These are phyloP conservation scores for Citeromyces nyonsensis DNA, from an alignment of 805 yeast species.

Conservation along the genomic window DNA sequence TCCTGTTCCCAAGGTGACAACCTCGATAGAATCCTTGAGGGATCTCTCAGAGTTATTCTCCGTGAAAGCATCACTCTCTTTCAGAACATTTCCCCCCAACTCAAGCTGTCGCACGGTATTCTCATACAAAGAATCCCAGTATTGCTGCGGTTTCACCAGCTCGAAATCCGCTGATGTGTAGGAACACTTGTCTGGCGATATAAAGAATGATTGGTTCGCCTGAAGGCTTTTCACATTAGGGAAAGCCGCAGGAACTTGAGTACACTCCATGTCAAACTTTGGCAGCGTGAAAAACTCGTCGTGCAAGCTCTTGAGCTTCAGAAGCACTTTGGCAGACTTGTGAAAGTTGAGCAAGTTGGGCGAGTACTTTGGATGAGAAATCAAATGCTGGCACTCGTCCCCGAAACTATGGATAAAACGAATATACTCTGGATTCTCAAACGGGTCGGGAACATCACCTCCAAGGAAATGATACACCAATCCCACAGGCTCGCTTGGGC, in stretches of 20 bases:
- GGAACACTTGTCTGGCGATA: too few relatives aligned
- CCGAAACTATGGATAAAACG: slow-evolving; percentile 42
- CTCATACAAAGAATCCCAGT: too few relatives aligned
- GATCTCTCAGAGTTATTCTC: slow-evolving; percentile 6
- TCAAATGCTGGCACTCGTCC: slow-evolving; percentile 33
- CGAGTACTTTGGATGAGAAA: slow-evolving; percentile 57
- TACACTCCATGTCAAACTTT: slow-evolving; percentile 13
- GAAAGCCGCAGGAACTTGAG: too few relatives aligned
- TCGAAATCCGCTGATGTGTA: too few relatives aligned
- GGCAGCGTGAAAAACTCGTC: slow-evolving; percentile 27
- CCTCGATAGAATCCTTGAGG: slow-evolving; percentile 38
- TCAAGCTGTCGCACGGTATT: too few relatives aligned
- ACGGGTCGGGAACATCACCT: slow-evolving; percentile 35
- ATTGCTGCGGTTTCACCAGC: too few relatives aligned
- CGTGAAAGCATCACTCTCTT: too few relatives aligned
- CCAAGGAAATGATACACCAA: slow-evolving; percentile 57
- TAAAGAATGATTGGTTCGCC: too few relatives aligned
- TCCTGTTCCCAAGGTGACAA: slow-evolving; percentile 82
- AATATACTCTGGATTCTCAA: slow-evolving; percentile 22
- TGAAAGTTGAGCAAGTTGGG: slow-evolving; percentile 46
- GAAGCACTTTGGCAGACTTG: slow-evolving; percentile 32
- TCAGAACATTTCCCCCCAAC: too few relatives aligned
- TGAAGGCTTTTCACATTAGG: too few relatives aligned
- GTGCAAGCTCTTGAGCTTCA: slow-evolving; percentile 43
- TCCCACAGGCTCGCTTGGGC: slow-evolving; percentile 20